Evolutionary conservation across 2,329 filamentous ascomycete genomes (phyloP).

Genomic region (Pseudogymnoascus sp.): DNA sequence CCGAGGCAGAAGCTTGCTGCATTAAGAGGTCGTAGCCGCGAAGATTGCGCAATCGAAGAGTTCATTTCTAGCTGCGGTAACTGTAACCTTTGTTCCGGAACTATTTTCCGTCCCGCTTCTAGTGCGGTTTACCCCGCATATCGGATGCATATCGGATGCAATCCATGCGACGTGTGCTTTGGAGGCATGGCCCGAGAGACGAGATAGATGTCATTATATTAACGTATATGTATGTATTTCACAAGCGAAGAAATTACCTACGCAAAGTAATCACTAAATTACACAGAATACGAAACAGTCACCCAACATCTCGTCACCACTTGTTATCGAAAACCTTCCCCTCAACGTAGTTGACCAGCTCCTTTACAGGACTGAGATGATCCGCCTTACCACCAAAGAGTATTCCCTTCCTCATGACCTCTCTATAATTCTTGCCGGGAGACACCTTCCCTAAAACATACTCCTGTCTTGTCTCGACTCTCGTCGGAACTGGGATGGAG

Average conservation of each 20-base stretch:
- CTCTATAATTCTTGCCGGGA: slow-evolving; percentile 47
- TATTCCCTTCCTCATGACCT: slow-evolving; percentile 45
- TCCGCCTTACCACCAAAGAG: slow-evolving; percentile 40
- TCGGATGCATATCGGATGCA: background rate
- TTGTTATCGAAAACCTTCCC: slow-evolving; percentile 43
- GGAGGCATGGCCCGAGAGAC: background rate
- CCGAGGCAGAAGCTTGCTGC: background rate
- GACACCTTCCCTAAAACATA: slow-evolving; percentile 49
- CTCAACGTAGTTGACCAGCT: slow-evolving; percentile 44
- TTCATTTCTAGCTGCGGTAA: background rate
- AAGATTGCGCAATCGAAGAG: background rate
- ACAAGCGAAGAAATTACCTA: background rate
- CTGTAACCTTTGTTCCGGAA: background rate
- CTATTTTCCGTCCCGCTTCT: background rate
- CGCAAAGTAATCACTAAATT: background rate
- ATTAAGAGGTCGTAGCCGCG: background rate
- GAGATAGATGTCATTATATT: background rate
- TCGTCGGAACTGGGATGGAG: slow-evolving; percentile 46
- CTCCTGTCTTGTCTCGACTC: slow-evolving; percentile 44
- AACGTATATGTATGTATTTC: background rate
- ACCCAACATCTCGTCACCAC: slow-evolving; percentile 25
- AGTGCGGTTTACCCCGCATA: background rate
- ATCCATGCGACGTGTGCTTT: background rate
- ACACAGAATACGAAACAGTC: background rate
- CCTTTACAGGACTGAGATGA: slow-evolving; percentile 39